Conservation (phyloP, 1,284 basidiomycete genomes). For the Trametes polyzona region DNA sequence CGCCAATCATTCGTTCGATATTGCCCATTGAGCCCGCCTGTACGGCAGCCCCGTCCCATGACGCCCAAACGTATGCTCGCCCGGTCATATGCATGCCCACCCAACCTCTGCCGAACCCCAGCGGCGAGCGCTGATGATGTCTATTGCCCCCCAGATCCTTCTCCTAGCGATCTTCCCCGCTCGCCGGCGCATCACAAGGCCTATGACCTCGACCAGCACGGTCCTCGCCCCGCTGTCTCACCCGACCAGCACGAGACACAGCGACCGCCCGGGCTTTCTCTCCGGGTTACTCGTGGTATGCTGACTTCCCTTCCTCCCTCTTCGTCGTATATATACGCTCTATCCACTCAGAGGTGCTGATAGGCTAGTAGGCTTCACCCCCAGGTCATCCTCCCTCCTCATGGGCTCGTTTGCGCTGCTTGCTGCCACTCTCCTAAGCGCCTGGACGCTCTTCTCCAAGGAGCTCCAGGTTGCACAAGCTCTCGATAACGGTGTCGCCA, state of each 20-base stretch:
- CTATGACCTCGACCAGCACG: neutral
- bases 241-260: neutral
- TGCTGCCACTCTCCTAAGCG: constrained; percentile 13
- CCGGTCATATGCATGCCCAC: neutral
- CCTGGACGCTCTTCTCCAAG: constrained; percentile 11
- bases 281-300: neutral
- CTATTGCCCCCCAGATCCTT: neutral
- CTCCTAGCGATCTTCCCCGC: neutral
- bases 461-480: constrained; percentile 7
- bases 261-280: neutral
- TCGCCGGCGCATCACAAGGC: constrained; percentile 7
- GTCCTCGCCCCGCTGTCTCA: neutral
- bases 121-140: neutral
- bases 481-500: constrained; percentile 12
- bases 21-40: neutral
- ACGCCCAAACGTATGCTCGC: constrained; percentile 1
- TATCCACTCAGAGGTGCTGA: neutral
- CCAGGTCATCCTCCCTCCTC: neutral
- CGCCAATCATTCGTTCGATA: neutral
- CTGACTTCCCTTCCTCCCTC: neutral
- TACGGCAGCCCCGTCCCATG: constrained; percentile 5
- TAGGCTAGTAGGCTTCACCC: neutral
- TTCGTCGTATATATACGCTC: neutral
- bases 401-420: constrained; percentile 17
- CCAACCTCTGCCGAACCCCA: neutral